A percentile compares a stretch with the other conserved stretches of the same genome.
These are phyloP conservation scores for Penicillium longicatenatum DNA, from an alignment of 495 filamentous ascomycete genomes.

Conservation along the genomic window DNA sequence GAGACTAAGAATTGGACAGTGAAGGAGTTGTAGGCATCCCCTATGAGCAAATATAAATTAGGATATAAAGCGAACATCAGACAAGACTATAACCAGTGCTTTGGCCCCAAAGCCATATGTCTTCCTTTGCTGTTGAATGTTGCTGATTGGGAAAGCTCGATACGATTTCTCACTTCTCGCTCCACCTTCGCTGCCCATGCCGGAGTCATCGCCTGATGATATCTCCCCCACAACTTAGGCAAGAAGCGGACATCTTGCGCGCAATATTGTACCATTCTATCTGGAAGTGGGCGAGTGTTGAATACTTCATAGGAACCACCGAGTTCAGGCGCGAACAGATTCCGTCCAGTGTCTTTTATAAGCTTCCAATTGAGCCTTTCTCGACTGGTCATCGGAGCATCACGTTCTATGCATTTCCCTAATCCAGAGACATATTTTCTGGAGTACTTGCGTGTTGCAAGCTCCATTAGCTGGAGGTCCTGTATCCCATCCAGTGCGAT, in stretches of 20 bases:
- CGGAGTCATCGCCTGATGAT: neutral
- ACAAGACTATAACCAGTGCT: neutral
- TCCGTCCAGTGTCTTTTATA: slow-evolving; percentile 41
- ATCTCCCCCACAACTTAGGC: slow-evolving; percentile 19
- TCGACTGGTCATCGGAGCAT: slow-evolving; percentile 20
- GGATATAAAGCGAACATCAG: neutral
- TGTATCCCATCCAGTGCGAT: slow-evolving; percentile 41
- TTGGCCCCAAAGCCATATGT: neutral
- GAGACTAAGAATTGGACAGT: too few species aligned
- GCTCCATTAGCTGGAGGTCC: slow-evolving; percentile 62
- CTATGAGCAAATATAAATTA: too few species aligned
- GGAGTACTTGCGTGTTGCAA: slow-evolving; percentile 32
- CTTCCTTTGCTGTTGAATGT: neutral
- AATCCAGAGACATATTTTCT: slow-evolving; percentile 40
- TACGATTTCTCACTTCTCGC: neutral
- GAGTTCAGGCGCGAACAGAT: slow-evolving; percentile 39
- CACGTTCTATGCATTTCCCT: slow-evolving; percentile 45
- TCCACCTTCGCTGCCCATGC: neutral
- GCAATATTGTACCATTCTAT: slow-evolving; percentile 50
- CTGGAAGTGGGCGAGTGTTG: slow-evolving; percentile 45
- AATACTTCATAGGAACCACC: slow-evolving; percentile 52
- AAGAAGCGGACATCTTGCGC: slow-evolving; percentile 48
- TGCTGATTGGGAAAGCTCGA: neutral
- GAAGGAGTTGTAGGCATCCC: too few species aligned
- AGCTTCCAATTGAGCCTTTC: slow-evolving; percentile 35